Percentiles rank a stretch among this genome's conserved stretches.
These are phyloP conservation scores for Globisporangium megalacanthum DNA, from an alignment of 352 stramenopile species.

Conservation along the genomic window DNA sequence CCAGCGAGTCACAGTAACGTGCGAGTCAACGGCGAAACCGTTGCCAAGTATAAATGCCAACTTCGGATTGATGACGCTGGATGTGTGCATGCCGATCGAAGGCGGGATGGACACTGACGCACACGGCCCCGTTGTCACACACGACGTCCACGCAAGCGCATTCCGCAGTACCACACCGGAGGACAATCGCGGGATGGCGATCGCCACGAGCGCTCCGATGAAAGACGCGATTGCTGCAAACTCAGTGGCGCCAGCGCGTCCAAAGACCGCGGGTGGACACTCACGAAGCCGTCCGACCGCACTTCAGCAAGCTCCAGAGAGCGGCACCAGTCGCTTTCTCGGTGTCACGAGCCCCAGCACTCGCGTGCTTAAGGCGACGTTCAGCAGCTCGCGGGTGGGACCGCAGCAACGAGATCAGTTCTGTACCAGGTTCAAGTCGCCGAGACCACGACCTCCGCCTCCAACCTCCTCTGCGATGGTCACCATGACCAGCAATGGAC, in stretches of 20 bases:
- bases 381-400: conserved; percentile 7
- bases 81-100: background rate
- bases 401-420: conserved; percentile 8
- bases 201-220: background rate
- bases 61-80: too few species aligned
- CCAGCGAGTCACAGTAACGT: too few species aligned
- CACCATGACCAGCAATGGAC: conserved; percentile 1
- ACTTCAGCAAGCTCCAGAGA: too few species aligned
- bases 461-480: conserved; percentile 1
- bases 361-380: conserved; percentile 3
- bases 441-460: conserved; percentile 6
- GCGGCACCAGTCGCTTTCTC: background rate
- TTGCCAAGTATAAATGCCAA: too few species aligned
- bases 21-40: too few species aligned
- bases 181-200: background rate
- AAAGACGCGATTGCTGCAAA: background rate
- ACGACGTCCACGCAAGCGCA: background rate
- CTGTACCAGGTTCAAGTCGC: conserved; percentile 10
- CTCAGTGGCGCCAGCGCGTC: background rate
- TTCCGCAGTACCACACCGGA: background rate
- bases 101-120: background rate
- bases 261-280: conserved; percentile 4
- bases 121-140: background rate
- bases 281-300: background rate
- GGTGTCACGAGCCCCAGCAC: background rate